Base-by-base conservation (phyloP, 2,329 filamentous ascomycete genomes). In the Elsinoe ampelina region DNA sequence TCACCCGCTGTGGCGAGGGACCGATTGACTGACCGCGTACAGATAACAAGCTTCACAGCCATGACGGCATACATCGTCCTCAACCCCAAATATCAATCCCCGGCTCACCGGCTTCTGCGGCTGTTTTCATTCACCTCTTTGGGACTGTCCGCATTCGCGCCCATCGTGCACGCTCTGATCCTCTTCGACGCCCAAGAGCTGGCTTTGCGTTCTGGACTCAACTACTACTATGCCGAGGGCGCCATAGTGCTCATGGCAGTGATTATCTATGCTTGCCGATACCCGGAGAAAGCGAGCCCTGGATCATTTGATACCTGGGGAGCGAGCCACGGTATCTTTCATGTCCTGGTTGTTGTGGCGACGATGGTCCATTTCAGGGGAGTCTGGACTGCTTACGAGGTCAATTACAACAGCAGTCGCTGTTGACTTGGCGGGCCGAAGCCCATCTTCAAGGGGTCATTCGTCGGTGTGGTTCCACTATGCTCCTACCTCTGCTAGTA, bases 311-410 rank as follows among this genome's bases (percentile, higher is more conserved):
- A 96, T 71, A 87, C 95, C 54, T 86, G 87, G 81, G 90, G 90
- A 30, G 88, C 83, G 67, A 95, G 88, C 15, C 91, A 96, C 71
- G 90, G 95, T 72, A 85, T 95, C 59, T 95, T 96, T 70, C 91
- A 96, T 73, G 74, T 92, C 43, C 79, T 90, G 61, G 89, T 95
- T 36, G 75, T 95, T 22, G 42, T 10, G 12, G 34, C 52, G n/a
- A 26, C 34, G 22, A 5, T 55, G 22, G 2, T 55, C 7, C 52
- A 55, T 20, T 35, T 41, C 15, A 42, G n/a, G 3, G 52, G 52
- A 3, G 4, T 55, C 2, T 43, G 15, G 19, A 30, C 36, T n/a
- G 52, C 52, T 7, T 55, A 55, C 22, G 36, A 55, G 11, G 30
- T 35, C 22, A 50, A 50, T 26, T 50, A 50, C 36, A n/a, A 7